A percentile compares a stretch with the other conserved stretches of the same genome.
Conservation (phyloP, 345 rosid species). For the Citrus hindsii region DNA sequence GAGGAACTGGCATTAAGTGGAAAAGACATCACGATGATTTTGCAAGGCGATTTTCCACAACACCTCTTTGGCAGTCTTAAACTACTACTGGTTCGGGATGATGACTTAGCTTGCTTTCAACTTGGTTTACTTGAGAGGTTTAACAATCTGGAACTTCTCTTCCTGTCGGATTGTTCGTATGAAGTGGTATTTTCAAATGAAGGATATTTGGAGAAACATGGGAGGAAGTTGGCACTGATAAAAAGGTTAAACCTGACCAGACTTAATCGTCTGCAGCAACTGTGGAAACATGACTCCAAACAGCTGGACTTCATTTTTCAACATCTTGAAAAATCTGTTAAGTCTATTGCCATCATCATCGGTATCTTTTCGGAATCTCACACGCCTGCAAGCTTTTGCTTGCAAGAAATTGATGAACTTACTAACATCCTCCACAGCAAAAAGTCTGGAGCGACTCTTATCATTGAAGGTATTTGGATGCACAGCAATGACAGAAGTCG, state of each 20-base stretch:
- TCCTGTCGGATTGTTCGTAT: neutral
- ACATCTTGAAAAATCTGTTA: constrained; percentile 1
- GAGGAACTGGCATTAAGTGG: constrained; percentile 4
- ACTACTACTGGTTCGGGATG: neutral
- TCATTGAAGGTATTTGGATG: neutral
- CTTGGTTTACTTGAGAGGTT: neutral
- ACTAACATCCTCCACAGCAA: constrained; percentile 4
- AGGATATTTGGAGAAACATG: neutral
- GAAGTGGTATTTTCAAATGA: constrained; percentile 2
- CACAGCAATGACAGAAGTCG: neutral
- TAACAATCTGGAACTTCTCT: constrained; percentile 3
- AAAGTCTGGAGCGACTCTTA: neutral
- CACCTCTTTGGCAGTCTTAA: neutral
- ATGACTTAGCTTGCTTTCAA: neutral
- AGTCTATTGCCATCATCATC: neutral
- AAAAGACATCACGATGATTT: neutral
- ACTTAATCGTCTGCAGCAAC: neutral
- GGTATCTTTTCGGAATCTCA: constrained; percentile 7
- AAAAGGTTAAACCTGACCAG: accelerated
- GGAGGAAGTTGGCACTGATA: neutral
- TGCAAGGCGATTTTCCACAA: neutral
- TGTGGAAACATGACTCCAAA: constrained; percentile 7
- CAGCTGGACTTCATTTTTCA: neutral
- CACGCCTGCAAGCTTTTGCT: neutral
- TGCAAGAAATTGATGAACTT: neutral